These are phyloP conservation scores for Ceratonia siliqua DNA, from an alignment of 306 rosid species.

Conservation along the genomic window DNA sequence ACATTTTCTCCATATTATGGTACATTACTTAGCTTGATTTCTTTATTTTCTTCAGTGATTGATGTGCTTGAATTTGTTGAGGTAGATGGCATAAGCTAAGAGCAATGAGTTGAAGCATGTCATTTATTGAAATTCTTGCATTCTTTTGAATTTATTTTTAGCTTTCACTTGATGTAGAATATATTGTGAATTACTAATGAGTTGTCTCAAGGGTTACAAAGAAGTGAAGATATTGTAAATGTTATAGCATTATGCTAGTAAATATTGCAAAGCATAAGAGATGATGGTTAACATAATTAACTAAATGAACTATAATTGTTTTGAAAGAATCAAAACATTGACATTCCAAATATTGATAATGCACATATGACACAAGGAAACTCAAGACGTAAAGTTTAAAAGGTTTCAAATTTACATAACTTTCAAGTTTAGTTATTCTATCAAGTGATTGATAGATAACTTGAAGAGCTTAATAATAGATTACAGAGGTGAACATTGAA, in stretches of 20 bases:
- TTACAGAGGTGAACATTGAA: background rate
- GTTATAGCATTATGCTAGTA: background rate
- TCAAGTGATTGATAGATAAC: slow-evolving; percentile 17
- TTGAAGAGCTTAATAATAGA: slow-evolving; percentile 19
- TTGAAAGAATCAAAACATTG: background rate
- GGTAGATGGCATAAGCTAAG: too few species aligned
- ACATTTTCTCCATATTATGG: too few species aligned
- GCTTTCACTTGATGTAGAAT: background rate
- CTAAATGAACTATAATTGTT: background rate
- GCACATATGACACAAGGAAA: background rate
- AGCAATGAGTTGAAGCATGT: background rate
- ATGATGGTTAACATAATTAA: slow-evolving; percentile 14
- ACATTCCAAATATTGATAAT: background rate
- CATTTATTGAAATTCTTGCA: background rate
- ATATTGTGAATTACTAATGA: background rate
- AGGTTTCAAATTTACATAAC: slow-evolving; percentile 13
- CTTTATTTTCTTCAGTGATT: background rate
- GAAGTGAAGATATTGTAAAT: slow-evolving; percentile 1
- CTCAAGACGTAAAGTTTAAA: background rate
- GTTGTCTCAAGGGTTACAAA: background rate
- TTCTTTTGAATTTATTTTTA: slow-evolving; percentile 1
- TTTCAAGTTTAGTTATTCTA: too few species aligned
- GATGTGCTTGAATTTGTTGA: too few species aligned
- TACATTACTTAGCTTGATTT: background rate
- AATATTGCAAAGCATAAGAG: background rate